phyloP scores from a whole-genome alignment of 108 stramenopile genomes.

The Licmophora abbreviata region DNA sequence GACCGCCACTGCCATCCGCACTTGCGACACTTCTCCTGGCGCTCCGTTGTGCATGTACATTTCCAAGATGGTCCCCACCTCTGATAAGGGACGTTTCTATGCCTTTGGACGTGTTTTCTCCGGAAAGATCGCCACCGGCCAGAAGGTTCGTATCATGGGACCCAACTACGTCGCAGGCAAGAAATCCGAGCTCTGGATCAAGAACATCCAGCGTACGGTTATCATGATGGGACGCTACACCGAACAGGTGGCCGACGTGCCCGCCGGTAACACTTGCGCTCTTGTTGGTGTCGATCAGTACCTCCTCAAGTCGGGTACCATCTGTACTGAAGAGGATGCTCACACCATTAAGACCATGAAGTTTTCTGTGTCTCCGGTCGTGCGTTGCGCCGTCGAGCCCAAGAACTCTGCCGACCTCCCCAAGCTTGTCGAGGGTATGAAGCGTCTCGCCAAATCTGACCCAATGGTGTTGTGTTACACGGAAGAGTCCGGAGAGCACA shows the following conservation, averaged over 20 bases:
- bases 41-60: slow-evolving; percentile 99
- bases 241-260: slow-evolving; percentile 97
- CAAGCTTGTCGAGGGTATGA: slow-evolving; percentile 99
- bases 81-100: slow-evolving; percentile 99
- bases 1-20: slow-evolving; percentile 95
- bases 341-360: slow-evolving; percentile 99
- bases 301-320: slow-evolving; percentile 99
- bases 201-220: slow-evolving; percentile 99
- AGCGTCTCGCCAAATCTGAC: slow-evolving; percentile 99
- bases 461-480: slow-evolving; percentile 99
- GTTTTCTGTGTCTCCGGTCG: slow-evolving; percentile 99
- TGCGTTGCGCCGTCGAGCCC: slow-evolving; percentile 99
- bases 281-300: slow-evolving; percentile 99
- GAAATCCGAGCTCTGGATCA: slow-evolving; percentile 99
- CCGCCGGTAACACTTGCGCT: slow-evolving; percentile 99
- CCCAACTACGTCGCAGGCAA: slow-evolving; percentile 99
- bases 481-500: slow-evolving; percentile 99
- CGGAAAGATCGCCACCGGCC: slow-evolving; percentile 98
- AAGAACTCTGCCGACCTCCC: slow-evolving; percentile 99
- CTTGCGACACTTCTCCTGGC: slow-evolving; percentile 91
- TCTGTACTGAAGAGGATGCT: slow-evolving; percentile 93
- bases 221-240: slow-evolving; percentile 99
- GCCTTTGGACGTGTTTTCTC: slow-evolving; percentile 99
- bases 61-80: slow-evolving; percentile 99
- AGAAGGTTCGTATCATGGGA: slow-evolving; percentile 99